Percentiles rank a stretch among this genome's conserved stretches.
Evolutionary conservation across 768 basidiomycete species (phyloP).

Genomic region (Suillus cothurnatus): DNA sequence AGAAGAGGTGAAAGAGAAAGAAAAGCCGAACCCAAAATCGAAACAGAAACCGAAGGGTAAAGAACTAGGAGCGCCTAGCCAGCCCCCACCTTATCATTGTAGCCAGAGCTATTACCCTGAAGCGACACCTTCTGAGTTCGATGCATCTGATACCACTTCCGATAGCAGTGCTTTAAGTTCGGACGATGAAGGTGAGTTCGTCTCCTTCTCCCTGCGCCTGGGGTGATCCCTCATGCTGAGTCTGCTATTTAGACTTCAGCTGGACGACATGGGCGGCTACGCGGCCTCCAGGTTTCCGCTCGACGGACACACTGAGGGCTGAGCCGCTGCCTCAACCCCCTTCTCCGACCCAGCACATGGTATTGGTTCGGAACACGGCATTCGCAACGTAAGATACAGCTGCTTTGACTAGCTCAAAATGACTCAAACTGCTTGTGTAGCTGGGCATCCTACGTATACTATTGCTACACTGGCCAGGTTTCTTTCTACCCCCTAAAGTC

Average conservation of each 20-base stretch:
- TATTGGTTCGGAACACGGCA: conserved; percentile 32
- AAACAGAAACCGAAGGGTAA: no score
- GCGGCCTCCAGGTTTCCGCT: neutral
- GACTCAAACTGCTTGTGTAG: conserved; percentile 10
- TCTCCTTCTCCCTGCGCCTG: neutral
- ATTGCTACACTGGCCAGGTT: conserved; percentile 33
- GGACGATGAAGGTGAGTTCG: neutral
- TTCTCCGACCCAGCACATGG: conserved; percentile 23
- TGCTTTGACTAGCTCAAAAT: neutral
- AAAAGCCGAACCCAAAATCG: no score
- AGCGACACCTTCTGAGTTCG: neutral
- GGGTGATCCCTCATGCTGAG: neutral
- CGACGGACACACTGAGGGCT: neutral
- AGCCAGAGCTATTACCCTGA: neutral
- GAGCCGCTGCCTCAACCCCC: conserved; percentile 22
- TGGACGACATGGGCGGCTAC: neutral
- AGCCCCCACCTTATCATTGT: neutral
- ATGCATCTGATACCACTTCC: neutral
- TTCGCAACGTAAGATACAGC: conserved; percentile 25
- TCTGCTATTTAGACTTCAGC: neutral
- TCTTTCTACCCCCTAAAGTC: conserved; percentile 29
- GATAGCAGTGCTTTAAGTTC: neutral
- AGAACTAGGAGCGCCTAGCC: neutral
- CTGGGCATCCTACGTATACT: conserved; percentile 31
- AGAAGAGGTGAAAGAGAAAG: conserved; percentile 7